Conservation (phyloP, 2,329 filamentous ascomycete genomes). For the Monosporascus sp. region DNA sequence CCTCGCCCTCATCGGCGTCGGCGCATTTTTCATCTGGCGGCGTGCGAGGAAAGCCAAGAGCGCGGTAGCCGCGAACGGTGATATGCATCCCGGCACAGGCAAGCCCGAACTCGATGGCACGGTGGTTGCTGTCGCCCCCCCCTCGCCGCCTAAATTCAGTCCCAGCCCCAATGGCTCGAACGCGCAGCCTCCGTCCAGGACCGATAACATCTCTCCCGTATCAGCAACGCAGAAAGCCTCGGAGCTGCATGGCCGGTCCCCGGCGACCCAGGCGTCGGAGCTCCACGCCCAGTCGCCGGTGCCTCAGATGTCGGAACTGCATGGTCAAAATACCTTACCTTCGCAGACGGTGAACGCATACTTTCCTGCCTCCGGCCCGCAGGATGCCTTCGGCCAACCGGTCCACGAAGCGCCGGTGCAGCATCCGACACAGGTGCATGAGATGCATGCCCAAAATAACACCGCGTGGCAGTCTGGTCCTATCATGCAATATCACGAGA, state of each 20-base stretch:
- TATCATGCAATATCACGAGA: conserved; percentile 18
- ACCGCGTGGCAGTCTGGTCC: conserved; percentile 24
- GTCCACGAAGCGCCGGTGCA: conserved; percentile 20
- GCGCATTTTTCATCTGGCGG: conserved; percentile 32
- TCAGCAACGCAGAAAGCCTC: conserved; percentile 14
- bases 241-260: conserved; percentile 12
- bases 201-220: conserved; percentile 20
- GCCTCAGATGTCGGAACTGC: conserved; percentile 10
- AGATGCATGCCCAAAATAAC: conserved; percentile 17
- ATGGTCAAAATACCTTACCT: conserved; percentile 11
- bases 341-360: not conserved
- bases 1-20: conserved; percentile 24
- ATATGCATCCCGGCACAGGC: not conserved
- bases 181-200: conserved; percentile 1
- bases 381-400: conserved; percentile 16
- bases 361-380: not conserved
- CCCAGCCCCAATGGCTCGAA: conserved; percentile 11
- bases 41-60: conserved; percentile 10
- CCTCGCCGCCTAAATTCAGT: conserved; percentile 12
- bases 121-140: conserved; percentile 2
- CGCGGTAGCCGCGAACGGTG: not conserved
- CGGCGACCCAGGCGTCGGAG: conserved; percentile 11
- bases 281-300: conserved; percentile 13
- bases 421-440: conserved; percentile 5
- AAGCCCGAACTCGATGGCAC: conserved; percentile 24